These are phyloP conservation scores for Oemleria cerasiformis DNA, from an alignment of 306 rosid species.

Conservation along the genomic window DNA sequence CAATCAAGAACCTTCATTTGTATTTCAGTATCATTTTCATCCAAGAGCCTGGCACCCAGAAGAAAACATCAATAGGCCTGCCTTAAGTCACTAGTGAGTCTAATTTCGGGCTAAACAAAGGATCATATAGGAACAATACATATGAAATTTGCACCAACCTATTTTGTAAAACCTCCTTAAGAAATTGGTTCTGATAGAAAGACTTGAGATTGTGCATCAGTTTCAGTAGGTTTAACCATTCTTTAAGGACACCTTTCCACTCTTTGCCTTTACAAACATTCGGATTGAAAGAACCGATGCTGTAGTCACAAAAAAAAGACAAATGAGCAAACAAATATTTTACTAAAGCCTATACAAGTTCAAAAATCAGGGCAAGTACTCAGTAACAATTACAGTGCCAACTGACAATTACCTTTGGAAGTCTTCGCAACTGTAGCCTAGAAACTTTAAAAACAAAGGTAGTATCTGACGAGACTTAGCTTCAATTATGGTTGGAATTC, in stretches of 20 bases:
- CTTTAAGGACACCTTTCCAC: slow-evolving; percentile 80
- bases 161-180: slow-evolving; percentile 70
- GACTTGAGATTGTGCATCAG: slow-evolving; percentile 69
- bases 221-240: slow-evolving; percentile 89
- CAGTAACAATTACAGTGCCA: slow-evolving; percentile 15
- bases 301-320: slow-evolving; percentile 39
- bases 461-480: slow-evolving; percentile 56
- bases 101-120: neutral
- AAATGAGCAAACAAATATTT: slow-evolving; percentile 23
- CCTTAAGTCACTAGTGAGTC: too few species aligned
- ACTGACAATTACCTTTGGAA: slow-evolving; percentile 46
- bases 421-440: slow-evolving; percentile 62
- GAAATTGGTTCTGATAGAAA: slow-evolving; percentile 52
- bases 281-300: slow-evolving; percentile 72
- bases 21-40: slow-evolving; percentile 86
- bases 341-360: neutral
- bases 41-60: slow-evolving; percentile 64
- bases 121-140: neutral
- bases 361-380: slow-evolving; percentile 1
- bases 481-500: slow-evolving; percentile 54
- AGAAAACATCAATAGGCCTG: neutral
- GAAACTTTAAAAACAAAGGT: slow-evolving; percentile 67
- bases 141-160: slow-evolving; percentile 49
- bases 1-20: slow-evolving; percentile 82
- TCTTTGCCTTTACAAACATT: slow-evolving; percentile 77